Evolutionary conservation across 108 stramenopile species (phyloP).

Genomic region (Thalassiosira profunda): DNA sequence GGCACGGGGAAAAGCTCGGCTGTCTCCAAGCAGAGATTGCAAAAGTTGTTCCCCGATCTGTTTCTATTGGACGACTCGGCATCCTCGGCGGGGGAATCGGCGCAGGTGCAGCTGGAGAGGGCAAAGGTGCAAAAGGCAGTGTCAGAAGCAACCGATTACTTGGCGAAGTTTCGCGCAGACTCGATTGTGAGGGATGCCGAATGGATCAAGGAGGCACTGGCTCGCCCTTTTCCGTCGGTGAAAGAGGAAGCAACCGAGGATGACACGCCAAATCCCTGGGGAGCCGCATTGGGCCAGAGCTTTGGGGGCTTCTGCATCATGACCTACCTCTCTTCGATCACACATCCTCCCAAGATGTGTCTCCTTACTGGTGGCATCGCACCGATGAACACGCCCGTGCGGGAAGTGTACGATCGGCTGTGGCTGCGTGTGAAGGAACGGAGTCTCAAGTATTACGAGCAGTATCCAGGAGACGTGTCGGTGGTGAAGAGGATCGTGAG

Average conservation of each 20-base stretch:
- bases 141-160: constrained; percentile 67
- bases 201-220: constrained; percentile 73
- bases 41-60: constrained; percentile 76
- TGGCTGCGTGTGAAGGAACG: constrained; percentile 85
- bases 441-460: constrained; percentile 82
- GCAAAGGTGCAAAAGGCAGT: constrained; percentile 53
- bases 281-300: constrained; percentile 88
- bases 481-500: constrained; percentile 81
- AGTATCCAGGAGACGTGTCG: constrained; percentile 89
- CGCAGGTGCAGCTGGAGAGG: constrained; percentile 15
- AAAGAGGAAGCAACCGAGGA: constrained; percentile 12
- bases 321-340: constrained; percentile 83
- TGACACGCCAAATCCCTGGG: constrained; percentile 56
- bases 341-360: constrained; percentile 67
- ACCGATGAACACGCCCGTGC: constrained; percentile 72
- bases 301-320: constrained; percentile 96
- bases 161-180: constrained; percentile 90
- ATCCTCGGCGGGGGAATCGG: constrained; percentile 4
- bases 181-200: constrained; percentile 93
- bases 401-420: constrained; percentile 57
- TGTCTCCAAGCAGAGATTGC: constrained; percentile 76
- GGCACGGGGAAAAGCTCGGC: constrained; percentile 91
- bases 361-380: constrained; percentile 95
- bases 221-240: constrained; percentile 24
- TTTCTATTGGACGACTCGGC: constrained; percentile 62